Evolutionary conservation across 2,329 filamentous ascomycete genomes (phyloP).

Genomic region (Aspergillus neoniger): DNA sequence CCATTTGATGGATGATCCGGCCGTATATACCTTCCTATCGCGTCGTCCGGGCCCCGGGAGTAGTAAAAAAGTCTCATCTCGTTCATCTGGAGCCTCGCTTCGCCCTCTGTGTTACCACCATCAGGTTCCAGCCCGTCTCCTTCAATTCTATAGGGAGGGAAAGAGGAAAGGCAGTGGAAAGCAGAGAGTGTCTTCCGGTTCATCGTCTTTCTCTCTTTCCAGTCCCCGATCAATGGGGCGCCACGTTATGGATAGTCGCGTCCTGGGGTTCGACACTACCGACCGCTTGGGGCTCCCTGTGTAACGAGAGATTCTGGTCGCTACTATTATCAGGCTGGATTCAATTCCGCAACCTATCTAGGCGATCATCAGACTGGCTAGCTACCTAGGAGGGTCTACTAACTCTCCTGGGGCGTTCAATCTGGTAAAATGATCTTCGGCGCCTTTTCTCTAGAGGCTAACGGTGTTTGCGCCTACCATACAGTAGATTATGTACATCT

Average conservation of each 20-base stretch:
- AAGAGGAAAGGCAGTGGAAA: too few species aligned
- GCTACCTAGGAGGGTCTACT: not conserved
- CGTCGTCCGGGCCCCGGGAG: not conserved
- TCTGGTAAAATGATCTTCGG: too few species aligned
- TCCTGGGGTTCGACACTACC: not conserved
- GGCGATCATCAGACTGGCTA: too few species aligned
- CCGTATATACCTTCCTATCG: constrained; percentile 4
- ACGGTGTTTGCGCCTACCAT: too few species aligned
- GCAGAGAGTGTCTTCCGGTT: not conserved
- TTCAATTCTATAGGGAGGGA: not conserved
- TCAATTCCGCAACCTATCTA: not conserved
- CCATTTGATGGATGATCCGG: not conserved
- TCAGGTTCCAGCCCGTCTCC: not conserved
- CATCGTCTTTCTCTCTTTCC: not conserved
- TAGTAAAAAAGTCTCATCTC: not conserved
- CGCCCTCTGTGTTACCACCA: not conserved
- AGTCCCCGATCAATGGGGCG: constrained; percentile 2
- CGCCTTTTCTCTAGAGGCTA: too few species aligned
- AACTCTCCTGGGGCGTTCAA: too few species aligned
- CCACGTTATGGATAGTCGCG: constrained; percentile 9
- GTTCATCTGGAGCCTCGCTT: not conserved
- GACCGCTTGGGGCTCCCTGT: constrained; percentile 7
- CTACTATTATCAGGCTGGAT: not conserved
- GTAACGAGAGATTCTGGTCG: not conserved
- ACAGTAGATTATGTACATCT: too few species aligned